phyloP scores from a whole-genome alignment of 2,329 filamentous ascomycete species.

The Xylogone sp. region DNA sequence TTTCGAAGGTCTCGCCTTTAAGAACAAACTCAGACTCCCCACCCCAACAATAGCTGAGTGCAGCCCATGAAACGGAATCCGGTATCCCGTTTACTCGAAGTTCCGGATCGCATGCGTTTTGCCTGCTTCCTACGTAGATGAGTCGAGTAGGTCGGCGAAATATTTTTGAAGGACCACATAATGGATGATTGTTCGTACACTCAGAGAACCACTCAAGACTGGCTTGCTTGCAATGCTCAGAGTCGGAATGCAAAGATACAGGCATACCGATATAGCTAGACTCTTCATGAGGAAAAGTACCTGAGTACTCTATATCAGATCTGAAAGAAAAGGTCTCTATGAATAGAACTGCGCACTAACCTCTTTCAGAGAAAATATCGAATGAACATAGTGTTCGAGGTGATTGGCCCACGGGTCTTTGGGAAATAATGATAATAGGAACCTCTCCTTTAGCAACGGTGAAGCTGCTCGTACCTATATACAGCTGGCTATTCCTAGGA shows the following conservation, averaged over 20 bases:
- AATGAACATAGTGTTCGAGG: conserved; percentile 11
- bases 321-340: not conserved
- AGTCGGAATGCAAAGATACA: conserved; percentile 10
- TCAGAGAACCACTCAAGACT: conserved; percentile 9
- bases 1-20: conserved; percentile 4
- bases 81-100: conserved; percentile 2
- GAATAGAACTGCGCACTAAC: conserved; percentile 1
- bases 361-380: conserved; percentile 14
- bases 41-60: conserved; percentile 18
- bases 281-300: conserved; percentile 8
- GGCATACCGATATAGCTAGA: conserved; percentile 9
- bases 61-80: conserved; percentile 6
- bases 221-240: conserved; percentile 7
- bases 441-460: conserved; percentile 10
- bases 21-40: conserved; percentile 5
- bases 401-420: conserved; percentile 3
- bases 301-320: conserved; percentile 3
- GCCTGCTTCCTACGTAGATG: conserved; percentile 12
- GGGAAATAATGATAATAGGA: conserved; percentile 12
- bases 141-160: conserved; percentile 9
- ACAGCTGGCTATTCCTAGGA: conserved; percentile 11
- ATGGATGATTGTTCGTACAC: conserved; percentile 10
- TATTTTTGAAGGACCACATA: conserved; percentile 2
- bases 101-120: conserved; percentile 3
- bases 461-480: conserved; percentile 14